Evolutionary conservation across 257 asterid genomes (phyloP).

Genomic region (Capsicum baccatum): DNA sequence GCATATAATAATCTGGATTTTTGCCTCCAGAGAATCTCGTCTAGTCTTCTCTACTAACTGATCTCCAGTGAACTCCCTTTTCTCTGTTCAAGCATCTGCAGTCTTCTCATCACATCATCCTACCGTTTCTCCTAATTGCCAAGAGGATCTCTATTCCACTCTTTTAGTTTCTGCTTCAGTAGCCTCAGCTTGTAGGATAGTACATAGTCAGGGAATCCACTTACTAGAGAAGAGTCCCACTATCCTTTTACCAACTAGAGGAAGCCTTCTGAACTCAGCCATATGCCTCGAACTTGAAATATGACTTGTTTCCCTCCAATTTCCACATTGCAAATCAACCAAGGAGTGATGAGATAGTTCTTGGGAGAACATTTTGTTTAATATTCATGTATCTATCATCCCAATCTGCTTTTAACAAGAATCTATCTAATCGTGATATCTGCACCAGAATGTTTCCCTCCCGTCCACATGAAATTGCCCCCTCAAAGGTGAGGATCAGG

Average conservation of each 20-base stretch:
- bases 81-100: conserved; percentile 16
- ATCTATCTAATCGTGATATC: neutral
- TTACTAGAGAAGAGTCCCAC: conserved; percentile 17
- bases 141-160: conserved; percentile 18
- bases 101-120: neutral
- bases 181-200: conserved; percentile 7
- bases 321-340: conserved; percentile 15
- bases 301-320: neutral
- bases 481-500: conserved; percentile 18
- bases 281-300: neutral
- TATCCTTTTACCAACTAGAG: conserved; percentile 14
- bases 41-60: neutral
- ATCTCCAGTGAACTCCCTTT: neutral
- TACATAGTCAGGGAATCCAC: neutral
- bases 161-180: neutral
- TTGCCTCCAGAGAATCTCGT: neutral
- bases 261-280: conserved; percentile 7
- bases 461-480: neutral
- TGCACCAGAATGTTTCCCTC: neutral
- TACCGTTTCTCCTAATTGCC: neutral
- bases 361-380: neutral
- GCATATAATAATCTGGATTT: neutral
- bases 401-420: conserved; percentile 1
- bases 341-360: neutral
- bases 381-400: conserved; percentile 3